Base-by-base conservation (phyloP, 805 yeast genomes). In the Dipodascopsis tothii region DNA sequence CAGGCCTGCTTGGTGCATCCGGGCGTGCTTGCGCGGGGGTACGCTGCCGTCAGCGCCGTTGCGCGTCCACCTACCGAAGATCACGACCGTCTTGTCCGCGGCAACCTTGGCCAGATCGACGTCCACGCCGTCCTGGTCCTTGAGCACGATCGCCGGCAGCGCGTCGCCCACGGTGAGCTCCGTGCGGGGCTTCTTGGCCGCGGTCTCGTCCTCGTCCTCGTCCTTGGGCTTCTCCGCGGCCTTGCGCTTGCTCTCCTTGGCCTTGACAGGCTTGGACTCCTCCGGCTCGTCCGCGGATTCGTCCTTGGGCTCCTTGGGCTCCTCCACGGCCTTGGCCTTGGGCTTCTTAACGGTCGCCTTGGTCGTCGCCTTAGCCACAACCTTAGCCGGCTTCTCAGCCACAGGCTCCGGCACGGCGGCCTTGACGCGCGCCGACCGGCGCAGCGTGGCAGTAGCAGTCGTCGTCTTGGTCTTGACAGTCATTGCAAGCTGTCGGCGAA, bases 1-100 rank as follows among this genome's bases (percentile, higher is more conserved):
- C 83, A 75, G 2, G 88, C 96, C 66, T 90, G 98, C 56, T 86
- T 75, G 1, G 98, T 90, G 64, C 98, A 92, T 2, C 98, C 98
- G 1, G 96, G 95, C 0, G 97, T 90, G 21, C 82, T 78, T 0
- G 97, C 97, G 59, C 74, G 81, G 42, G 97, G 97, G 60, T 88
- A 90, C 17, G 95, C 83, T 28, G 35, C 21, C 6, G 25, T 30
- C 4, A 41, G 22, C 2, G 28, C 33, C 3, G 35, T 6, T 16
- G 16, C 19, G n/a, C 35, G 19, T 16, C 11, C 30, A 25, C 30
- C 9, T 25, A 25, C 30, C 30, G 44, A 51, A 50, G 30, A 46
- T 43, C n/a, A 52, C 50, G 18, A 53, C 40, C 6, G 37, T 33
- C 7, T 33, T 3, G 28, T 28, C 40, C 25, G 28, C 28, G 7